Base-by-base conservation (phyloP, 305 asterid genomes). In the Plantago coronopus region DNA sequence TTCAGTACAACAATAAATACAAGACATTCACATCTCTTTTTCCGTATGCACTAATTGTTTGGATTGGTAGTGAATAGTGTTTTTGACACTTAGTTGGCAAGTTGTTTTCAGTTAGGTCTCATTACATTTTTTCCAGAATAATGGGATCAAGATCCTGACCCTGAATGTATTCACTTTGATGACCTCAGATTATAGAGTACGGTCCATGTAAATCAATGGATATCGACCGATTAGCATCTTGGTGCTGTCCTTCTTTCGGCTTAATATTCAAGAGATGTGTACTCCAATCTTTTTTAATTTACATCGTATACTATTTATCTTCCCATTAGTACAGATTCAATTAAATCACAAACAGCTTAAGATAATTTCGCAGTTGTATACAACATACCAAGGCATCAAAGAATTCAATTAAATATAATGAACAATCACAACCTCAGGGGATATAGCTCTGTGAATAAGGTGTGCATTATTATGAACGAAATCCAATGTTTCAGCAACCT, bases 401-500 rank as follows among this genome's bases (percentile, higher is more conserved):
- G 37, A 57, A 19, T n/a, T n/a, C n/a, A n/a, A n/a, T n/a, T 16
- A 62, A 53, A 44, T 54, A 7, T 56, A 42, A 17, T 50, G 14
- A 45, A 23, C 34, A 40, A 38, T 34, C 43, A 72, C 7, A 53
- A 89, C 99, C 99, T 87, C 97, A 19, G 99, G 99, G 31, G 96
- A 82, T 72, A 93, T 71, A 76, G 90, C 86, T 66, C 94, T 79
- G 75, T 93, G 99, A 68, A 93, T 74, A 59, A 93, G 94, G 62
- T 73, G 88, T 50, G 99, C 99, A 76, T 93, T 93, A 83, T 80
- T 87, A 67, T 93, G 99, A 57, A 93, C 86, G 75, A 93, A 93
- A 79, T 87, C 95, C 86, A 93, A 81, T 56, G 99, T 89, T 80
- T 93, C 99, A 0, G 97, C 94, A 66, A 89, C 81, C 82, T 93